Evolutionary conservation across 1,284 basidiomycete genomes (phyloP).

Genomic region (Cronartium quercuum): DNA sequence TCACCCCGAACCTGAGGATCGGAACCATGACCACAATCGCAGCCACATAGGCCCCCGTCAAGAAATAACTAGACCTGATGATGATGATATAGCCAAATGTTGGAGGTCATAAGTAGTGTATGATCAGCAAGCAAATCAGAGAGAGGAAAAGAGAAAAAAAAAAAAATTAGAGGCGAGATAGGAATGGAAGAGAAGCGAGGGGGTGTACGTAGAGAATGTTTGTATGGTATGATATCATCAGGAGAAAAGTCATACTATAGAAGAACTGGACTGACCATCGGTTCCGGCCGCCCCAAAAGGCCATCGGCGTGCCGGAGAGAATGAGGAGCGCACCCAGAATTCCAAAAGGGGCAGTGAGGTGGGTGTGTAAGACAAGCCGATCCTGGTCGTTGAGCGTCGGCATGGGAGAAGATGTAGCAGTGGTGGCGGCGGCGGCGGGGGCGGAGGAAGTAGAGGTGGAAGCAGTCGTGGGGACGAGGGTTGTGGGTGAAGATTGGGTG

Average conservation of each 20-base stretch:
- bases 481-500: not conserved
- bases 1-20: conserved; percentile 36
- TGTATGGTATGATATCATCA: not conserved
- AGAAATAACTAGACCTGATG: conserved; percentile 37
- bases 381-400: conserved; percentile 21
- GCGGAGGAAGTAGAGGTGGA: not conserved
- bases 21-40: conserved; percentile 28
- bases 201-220: not conserved
- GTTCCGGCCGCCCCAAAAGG: conserved; percentile 37
- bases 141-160: not conserved
- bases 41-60: conserved; percentile 27
- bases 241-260: not conserved
- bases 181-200: not conserved
- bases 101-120: not conserved
- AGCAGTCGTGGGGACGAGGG: not conserved
- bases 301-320: conserved; percentile 34
- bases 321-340: conserved; percentile 32
- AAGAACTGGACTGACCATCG: conserved; percentile 28
- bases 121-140: not conserved
- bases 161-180: not conserved
- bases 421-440: no score
- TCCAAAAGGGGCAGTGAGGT: conserved; percentile 29
- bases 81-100: not conserved
- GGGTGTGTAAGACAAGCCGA: conserved; percentile 16
- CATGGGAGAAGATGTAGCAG: not conserved